Base-by-base conservation (phyloP, 1,284 basidiomycete species). In the Mycocalia duriaeana region DNA sequence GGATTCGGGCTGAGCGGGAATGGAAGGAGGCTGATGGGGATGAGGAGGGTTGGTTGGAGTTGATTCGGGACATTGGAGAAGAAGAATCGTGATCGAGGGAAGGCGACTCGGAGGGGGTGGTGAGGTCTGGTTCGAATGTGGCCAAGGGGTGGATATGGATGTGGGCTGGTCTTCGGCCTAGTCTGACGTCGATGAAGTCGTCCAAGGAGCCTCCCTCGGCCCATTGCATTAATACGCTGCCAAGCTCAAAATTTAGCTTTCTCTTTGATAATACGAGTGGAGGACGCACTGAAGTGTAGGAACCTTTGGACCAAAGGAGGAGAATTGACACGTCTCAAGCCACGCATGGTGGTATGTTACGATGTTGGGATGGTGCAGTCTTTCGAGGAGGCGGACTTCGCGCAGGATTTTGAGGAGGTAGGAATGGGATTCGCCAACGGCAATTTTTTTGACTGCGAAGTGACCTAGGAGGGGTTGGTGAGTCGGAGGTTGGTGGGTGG, bases 391-490 rank as follows among this genome's bases (percentile, higher is more conserved):
- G 42, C 88, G 83, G 42, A 83, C 87, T 71, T 94, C 92, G 44
- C 82, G 79, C 25, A 95, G 69, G 46, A 90, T 92, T 43, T 82
- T 81, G 36, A 91, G 67, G 3, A 94, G 73, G 68, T 95, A 94
- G 0, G 81, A 72, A 55, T 90, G 86, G 0, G 89, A 93, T 56
- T 91, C 82, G 25, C 94, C 93, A 0, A 97, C 89, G 0, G 93
- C 92, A 26, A 97, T 91, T 64, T 95, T 96, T 70, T 97, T 97
- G 44, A 97, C 89, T 0, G 94, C 94, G 61, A 93, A 94, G 56
- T 82, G 81, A 24, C 85, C 86, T 82, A 47, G 45, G 20, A 46
- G 8, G 58, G 23, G 25, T 50, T 57, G 25, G 57, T 48, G 34
- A 38, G n/a, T 4, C 14, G 18, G n/a, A 23, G 23, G 16, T 4